A percentile compares a stretch with the other conserved stretches of the same genome.
phyloP scores from a whole-genome alignment of 2,329 filamentous ascomycete genomes.

The Calonectria naviculata region DNA sequence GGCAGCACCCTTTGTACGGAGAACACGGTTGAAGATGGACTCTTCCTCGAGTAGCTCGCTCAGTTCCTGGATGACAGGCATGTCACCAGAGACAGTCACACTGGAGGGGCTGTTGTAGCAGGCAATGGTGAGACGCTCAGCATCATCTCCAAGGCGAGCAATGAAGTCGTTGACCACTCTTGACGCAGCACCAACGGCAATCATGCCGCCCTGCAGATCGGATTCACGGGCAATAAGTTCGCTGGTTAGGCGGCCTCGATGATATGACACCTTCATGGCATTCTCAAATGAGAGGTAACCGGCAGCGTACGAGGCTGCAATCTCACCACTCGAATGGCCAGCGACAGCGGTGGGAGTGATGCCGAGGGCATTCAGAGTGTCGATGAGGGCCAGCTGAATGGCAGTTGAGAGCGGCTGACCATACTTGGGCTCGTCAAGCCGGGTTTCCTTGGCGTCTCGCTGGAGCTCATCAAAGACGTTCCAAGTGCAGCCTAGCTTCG shows the following conservation, averaged over 20 bases:
- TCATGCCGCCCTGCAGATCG: conserved; percentile 40
- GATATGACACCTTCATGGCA: conserved; percentile 45
- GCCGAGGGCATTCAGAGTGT: conserved; percentile 44
- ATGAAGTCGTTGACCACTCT: conserved; percentile 18
- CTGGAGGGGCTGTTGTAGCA: conserved; percentile 42
- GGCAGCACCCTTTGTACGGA: conserved; percentile 18
- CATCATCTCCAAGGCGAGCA: conserved; percentile 1
- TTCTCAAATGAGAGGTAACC: conserved; percentile 36
- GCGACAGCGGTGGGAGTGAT: conserved; percentile 43
- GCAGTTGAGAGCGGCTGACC: conserved; percentile 54
- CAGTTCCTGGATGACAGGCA: conserved; percentile 34
- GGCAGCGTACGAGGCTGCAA: conserved; percentile 50
- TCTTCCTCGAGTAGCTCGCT: conserved; percentile 34
- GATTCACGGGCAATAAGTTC: conserved; percentile 14
- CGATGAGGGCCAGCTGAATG: conserved; percentile 53
- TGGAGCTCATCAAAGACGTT: conserved; percentile 26
- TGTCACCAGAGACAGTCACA: conserved; percentile 46
- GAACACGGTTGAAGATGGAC: conserved; percentile 42
- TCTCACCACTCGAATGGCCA: conserved; percentile 53
- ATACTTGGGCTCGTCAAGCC: conserved; percentile 35
- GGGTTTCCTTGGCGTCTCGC: conserved; percentile 20
- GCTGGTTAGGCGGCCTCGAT: conserved; percentile 24
- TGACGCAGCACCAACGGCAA: conserved; percentile 43
- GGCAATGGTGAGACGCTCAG: conserved; percentile 30
- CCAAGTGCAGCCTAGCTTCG: conserved; percentile 20